Evolutionary conservation across 2,329 filamentous ascomycete genomes (phyloP).

Genomic region (Huntiella savannae): DNA sequence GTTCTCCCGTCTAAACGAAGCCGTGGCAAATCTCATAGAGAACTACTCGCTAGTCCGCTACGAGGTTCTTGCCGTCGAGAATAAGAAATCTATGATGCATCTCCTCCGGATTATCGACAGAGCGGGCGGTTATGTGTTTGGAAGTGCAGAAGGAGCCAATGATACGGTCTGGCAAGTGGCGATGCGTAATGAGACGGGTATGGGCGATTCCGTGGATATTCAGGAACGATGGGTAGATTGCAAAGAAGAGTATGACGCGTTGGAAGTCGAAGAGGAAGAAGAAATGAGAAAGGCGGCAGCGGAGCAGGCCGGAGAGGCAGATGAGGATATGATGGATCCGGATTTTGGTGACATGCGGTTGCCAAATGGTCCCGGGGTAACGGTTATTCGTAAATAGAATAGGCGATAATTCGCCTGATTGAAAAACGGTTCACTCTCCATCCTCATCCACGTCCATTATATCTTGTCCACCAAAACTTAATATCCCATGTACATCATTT

Average conservation of each 20-base stretch:
- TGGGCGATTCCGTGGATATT: conserved; percentile 71
- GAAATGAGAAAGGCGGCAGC: conserved; percentile 41
- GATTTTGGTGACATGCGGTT: conserved; percentile 34
- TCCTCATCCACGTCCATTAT: conserved; percentile 7
- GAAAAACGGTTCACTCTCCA: neutral
- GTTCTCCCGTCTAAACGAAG: conserved; percentile 68
- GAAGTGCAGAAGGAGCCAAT: conserved; percentile 74
- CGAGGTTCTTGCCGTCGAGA: conserved; percentile 86
- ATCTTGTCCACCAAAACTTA: neutral
- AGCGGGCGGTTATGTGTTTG: conserved; percentile 84
- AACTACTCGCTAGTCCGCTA: conserved; percentile 81
- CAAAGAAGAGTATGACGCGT: conserved; percentile 69
- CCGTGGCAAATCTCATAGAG: conserved; percentile 71
- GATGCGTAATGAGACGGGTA: conserved; percentile 56
- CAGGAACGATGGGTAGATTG: conserved; percentile 92
- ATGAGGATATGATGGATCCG: conserved; percentile 19
- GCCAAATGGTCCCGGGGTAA: conserved; percentile 45
- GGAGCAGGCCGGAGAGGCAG: conserved; percentile 14
- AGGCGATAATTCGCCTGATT: neutral
- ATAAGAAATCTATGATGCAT: conserved; percentile 93
- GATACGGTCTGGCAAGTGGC: conserved; percentile 95
- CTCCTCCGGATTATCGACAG: conserved; percentile 77
- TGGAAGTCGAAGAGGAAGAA: conserved; percentile 57
- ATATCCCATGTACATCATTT: no score
- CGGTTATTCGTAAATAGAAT: conserved; percentile 41